Conservation (phyloP, 495 filamentous ascomycete species). For the Tuber brumale region DNA sequence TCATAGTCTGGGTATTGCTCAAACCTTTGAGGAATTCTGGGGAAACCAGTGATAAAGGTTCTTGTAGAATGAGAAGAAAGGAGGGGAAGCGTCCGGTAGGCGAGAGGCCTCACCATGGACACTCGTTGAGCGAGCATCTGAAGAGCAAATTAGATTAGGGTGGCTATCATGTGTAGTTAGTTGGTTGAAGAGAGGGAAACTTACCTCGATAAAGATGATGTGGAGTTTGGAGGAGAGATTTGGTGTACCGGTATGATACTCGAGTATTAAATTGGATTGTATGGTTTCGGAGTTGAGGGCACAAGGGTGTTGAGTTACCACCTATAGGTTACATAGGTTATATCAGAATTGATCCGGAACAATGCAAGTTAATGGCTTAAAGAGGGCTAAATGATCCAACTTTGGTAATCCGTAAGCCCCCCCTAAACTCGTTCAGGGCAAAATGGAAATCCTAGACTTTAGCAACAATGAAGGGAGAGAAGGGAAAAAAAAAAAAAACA, state of each 20-base stretch:
- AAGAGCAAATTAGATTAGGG: background rate
- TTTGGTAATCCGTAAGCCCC: background rate
- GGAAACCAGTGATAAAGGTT: constrained; percentile 31
- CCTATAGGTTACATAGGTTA: background rate
- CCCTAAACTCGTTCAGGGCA: background rate
- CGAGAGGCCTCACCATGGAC: constrained; percentile 45
- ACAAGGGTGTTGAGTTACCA: background rate
- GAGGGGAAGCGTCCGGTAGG: constrained; percentile 38
- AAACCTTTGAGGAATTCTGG: constrained; percentile 19
- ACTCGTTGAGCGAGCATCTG: constrained; percentile 49
- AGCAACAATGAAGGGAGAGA: background rate
- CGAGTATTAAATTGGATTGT: background rate
- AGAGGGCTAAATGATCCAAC: background rate
- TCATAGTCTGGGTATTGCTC: constrained; percentile 24
- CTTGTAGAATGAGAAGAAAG: constrained; percentile 17
- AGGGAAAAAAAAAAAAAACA: constrained; percentile 13
- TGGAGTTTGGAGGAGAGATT: constrained; percentile 8
- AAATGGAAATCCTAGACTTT: background rate
- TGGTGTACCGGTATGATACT: background rate
- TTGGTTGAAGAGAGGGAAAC: background rate
- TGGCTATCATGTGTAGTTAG: background rate
- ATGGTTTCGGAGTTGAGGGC: background rate
- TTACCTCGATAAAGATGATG: background rate
- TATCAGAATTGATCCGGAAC: background rate
- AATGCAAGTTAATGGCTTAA: background rate